These are phyloP conservation scores for Candida fluviatilis DNA, from an alignment of 805 yeast species.

Conservation along the genomic window DNA sequence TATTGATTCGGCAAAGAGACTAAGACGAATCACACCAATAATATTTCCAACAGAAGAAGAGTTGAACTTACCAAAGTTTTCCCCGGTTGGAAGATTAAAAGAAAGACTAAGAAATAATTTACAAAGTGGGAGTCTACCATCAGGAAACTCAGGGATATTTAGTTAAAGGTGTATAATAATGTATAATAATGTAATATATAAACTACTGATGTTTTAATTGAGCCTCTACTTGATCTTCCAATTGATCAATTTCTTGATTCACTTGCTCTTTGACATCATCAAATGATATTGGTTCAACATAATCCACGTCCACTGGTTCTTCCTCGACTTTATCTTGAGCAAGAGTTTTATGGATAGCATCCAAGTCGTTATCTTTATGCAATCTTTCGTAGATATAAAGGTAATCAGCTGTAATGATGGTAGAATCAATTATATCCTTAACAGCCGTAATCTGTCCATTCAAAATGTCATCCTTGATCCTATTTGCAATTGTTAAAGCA, in stretches of 20 bases:
- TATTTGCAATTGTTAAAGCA: constrained; percentile 4
- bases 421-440: constrained; percentile 13
- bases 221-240: no score
- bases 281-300: not conserved
- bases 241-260: constrained; percentile 22
- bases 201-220: not conserved
- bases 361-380: constrained; percentile 4
- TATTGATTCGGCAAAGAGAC: constrained; percentile 31
- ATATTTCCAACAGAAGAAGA: constrained; percentile 29
- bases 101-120: constrained; percentile 15
- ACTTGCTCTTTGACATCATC: constrained; percentile 15
- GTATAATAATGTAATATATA: constrained; percentile 2
- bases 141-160: not conserved
- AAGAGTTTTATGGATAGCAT: not conserved
- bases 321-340: constrained; percentile 7
- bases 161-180: not conserved
- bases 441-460: constrained; percentile 7
- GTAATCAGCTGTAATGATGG: constrained; percentile 18
- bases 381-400: constrained; percentile 27
- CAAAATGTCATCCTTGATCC: constrained; percentile 10
- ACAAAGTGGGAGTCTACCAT: not conserved
- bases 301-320: constrained; percentile 7
- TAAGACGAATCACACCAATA: constrained; percentile 33
- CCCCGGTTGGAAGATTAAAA: constrained; percentile 26
- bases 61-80: constrained; percentile 21